A percentile compares a stretch with the other conserved stretches of the same genome.
Evolutionary conservation across 352 stramenopile genomes (phyloP).

Genomic region (Phytopythium sindhum): DNA sequence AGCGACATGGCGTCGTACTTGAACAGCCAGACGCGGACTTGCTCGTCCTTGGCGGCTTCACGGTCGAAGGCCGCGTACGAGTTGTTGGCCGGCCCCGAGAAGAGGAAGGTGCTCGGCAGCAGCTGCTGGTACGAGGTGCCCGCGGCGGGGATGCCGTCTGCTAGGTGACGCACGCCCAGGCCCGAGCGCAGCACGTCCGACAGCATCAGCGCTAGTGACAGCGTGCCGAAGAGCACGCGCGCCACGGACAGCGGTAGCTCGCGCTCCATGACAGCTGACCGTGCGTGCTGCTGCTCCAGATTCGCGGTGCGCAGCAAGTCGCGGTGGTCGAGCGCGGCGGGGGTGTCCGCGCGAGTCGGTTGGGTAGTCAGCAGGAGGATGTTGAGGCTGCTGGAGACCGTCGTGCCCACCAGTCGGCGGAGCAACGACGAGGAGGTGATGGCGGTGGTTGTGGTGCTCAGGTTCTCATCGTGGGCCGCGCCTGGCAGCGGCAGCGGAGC

Average conservation of each 20-base stretch:
- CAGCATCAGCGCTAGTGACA: slow-evolving; percentile 27
- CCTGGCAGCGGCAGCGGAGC: background rate
- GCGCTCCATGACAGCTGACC: slow-evolving; percentile 9
- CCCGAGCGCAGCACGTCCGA: slow-evolving; percentile 28
- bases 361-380: too few species aligned
- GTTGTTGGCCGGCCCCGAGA: background rate
- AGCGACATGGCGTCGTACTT: slow-evolving; percentile 37
- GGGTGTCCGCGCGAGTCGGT: too few species aligned
- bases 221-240: slow-evolving; percentile 15
- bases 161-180: slow-evolving; percentile 16
- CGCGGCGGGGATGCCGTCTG: background rate
- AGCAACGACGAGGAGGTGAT: background rate
- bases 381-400: background rate
- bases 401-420: background rate
- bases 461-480: background rate
- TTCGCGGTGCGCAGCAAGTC: background rate
- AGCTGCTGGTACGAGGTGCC: background rate
- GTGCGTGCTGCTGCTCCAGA: background rate
- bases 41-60: background rate
- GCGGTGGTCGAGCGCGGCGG: background rate
- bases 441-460: too few species aligned
- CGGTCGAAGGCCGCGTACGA: background rate
- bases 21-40: slow-evolving; percentile 26
- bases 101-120: background rate
- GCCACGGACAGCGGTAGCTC: slow-evolving; percentile 22